Conservation (phyloP, 2,329 filamentous ascomycete genomes). For the Epichloe bromicola region DNA sequence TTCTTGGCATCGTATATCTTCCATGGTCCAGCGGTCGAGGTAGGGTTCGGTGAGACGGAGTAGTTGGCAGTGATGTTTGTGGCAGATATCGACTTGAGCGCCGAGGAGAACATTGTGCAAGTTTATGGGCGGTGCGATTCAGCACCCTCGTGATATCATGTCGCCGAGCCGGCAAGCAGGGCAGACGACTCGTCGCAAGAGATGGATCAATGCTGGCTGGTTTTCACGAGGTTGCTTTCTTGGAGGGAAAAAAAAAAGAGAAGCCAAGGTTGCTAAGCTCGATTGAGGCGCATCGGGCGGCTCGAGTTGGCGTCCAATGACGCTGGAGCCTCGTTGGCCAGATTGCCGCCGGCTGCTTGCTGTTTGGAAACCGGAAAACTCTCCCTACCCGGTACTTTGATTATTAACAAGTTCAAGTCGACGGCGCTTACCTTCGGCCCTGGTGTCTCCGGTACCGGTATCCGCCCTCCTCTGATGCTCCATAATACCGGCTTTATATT, state of each 20-base stretch:
- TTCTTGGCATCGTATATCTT: conserved; percentile 97
- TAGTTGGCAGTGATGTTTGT: conserved; percentile 90
- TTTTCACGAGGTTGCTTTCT: neutral
- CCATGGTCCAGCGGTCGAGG: conserved; percentile 83
- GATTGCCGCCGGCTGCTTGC: neutral
- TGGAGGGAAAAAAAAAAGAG: neutral
- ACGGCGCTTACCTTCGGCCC: conserved; percentile 4
- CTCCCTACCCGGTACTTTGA: neutral
- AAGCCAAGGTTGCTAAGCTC: neutral
- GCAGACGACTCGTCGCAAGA: neutral
- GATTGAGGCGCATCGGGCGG: neutral
- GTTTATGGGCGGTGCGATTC: conserved; percentile 9
- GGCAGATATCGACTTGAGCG: conserved; percentile 83
- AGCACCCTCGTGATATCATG: conserved; percentile 14
- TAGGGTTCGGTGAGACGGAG: conserved; percentile 60
- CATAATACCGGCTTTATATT: neutral
- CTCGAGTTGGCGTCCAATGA: neutral
- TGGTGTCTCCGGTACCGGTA: conserved; percentile 6
- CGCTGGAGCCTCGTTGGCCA: neutral
- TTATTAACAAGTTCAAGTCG: neutral
- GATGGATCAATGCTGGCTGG: neutral
- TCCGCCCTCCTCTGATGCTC: neutral
- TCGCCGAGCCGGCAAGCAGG: conserved; percentile 7
- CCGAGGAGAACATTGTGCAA: conserved; percentile 71
- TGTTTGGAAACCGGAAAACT: neutral